Conservation (phyloP, 2,329 filamentous ascomycete species). For the Paecilomyces formosus region DNA sequence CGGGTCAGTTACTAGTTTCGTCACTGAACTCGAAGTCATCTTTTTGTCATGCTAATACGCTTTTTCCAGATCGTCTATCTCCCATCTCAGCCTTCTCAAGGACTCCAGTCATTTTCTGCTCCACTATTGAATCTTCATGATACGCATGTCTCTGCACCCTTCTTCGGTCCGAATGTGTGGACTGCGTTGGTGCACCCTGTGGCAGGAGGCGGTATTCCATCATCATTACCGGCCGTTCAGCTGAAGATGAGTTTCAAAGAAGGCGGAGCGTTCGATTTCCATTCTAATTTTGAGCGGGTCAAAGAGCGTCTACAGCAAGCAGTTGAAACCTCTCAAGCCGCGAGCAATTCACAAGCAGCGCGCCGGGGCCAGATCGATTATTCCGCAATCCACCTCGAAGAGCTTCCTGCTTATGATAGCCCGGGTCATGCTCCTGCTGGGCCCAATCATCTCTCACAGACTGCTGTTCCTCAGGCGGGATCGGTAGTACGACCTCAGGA, state of each 20-base stretch:
- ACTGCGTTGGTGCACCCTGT: slow-evolving; percentile 72
- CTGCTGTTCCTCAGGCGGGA: not conserved
- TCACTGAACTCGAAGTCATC: slow-evolving; percentile 7
- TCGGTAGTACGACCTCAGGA: not conserved
- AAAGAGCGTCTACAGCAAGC: slow-evolving; percentile 78
- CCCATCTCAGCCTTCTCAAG: slow-evolving; percentile 57
- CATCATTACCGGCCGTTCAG: slow-evolving; percentile 64
- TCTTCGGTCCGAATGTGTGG: slow-evolving; percentile 92
- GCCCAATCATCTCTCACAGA: not conserved
- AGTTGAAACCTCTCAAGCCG: slow-evolving; percentile 57
- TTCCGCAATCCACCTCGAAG: slow-evolving; percentile 68
- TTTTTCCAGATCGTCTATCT: slow-evolving; percentile 71
- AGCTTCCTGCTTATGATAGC: slow-evolving; percentile 79
- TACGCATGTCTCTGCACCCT: slow-evolving; percentile 76
- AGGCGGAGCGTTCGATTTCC: slow-evolving; percentile 89
- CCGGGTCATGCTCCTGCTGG: slow-evolving; percentile 29
- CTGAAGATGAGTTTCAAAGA: slow-evolving; percentile 87
- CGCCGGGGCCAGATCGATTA: slow-evolving; percentile 45
- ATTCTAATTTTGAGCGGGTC: slow-evolving; percentile 71
- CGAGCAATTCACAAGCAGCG: slow-evolving; percentile 52
- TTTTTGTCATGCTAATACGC: slow-evolving; percentile 2
- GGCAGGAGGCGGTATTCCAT: slow-evolving; percentile 72
- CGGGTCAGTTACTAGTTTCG: slow-evolving; percentile 49
- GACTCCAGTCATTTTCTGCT: slow-evolving; percentile 79
- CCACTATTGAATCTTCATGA: slow-evolving; percentile 84